Base-by-base conservation (phyloP, 2,329 filamentous ascomycete genomes). In the Fusarium odoratissimum region DNA sequence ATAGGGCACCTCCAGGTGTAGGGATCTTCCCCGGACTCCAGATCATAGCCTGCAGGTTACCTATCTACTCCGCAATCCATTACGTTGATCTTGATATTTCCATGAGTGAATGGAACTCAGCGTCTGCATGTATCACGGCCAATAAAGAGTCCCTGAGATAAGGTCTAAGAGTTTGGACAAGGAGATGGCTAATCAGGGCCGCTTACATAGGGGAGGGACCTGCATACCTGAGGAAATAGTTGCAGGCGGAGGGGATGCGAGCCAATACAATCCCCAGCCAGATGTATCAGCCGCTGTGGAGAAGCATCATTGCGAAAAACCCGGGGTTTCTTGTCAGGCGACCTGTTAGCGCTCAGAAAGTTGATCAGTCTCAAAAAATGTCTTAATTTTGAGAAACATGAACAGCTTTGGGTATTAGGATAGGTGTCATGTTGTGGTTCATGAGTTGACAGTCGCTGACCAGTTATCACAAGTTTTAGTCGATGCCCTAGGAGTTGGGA, bases 281-380 rank as follows among this genome's bases (percentile, higher is more conserved):
- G 58, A 66, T 69, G 69, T 67, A 64, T 70, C 73, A 75, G 71
- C 76, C 73, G 69, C 63, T 75, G 75, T 78, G 76, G 76, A 65
- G 72, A 71, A 54, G 64, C 49, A 64, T 58, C 51, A 54, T 42
- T 65, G 58, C 33, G 13, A 30, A 71, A 69, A 77, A 72, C 74
- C 74, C 37, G 73, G 76, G 75, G 70, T 68, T 60, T 56, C 45
- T 64, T 57, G 48, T 67, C 64, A 74, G 71, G 56, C 69, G 68
- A 70, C 65, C 58, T 61, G 54, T 71, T 75, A 55, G 61, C 60
- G 63, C 52, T 58, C 45, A 68, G 58, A 69, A 33, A 46, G 41
- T 54, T 54, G 64, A 48, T 46, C 9, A 52, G 45, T 67, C 62
- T 67, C 17, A 42, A 25, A 67, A 31, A n/a, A 21, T 45, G 44